Evolutionary conservation across 768 basidiomycete species (phyloP).

Genomic region (Amanita inopinata): DNA sequence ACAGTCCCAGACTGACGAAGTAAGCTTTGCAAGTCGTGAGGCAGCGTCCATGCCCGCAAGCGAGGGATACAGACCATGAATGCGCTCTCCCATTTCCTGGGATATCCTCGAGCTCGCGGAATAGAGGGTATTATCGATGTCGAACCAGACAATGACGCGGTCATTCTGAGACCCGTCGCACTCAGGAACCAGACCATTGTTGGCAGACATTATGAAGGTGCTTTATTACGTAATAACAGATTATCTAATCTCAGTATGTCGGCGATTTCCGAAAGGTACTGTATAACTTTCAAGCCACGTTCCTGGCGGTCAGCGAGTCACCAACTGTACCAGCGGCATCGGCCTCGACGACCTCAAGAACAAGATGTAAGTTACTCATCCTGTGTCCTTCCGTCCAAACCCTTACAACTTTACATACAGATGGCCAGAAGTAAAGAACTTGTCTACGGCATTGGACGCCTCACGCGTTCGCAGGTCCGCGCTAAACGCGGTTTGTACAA

Average conservation of each 20-base stretch:
- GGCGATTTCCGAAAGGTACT: conserved; percentile 31
- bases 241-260: conserved; percentile 22
- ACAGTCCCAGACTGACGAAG: conserved; percentile 61
- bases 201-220: neutral
- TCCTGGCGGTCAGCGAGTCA: conserved; percentile 19
- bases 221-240: conserved; percentile 4
- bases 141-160: conserved; percentile 63
- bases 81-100: conserved; percentile 69
- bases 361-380: conserved; percentile 28
- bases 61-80: conserved; percentile 45
- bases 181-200: too few relatives aligned
- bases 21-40: conserved; percentile 39
- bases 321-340: conserved; percentile 32
- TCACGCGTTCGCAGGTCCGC: conserved; percentile 75
- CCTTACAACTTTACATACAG: conserved; percentile 25
- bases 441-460: conserved; percentile 70
- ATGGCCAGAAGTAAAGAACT: conserved; percentile 87
- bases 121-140: conserved; percentile 86
- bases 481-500: conserved; percentile 80
- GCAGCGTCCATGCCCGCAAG: conserved; percentile 1
- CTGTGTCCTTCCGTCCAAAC: conserved; percentile 9
- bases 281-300: conserved; percentile 38
- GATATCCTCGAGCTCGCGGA: conserved; percentile 67
- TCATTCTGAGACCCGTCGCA: conserved; percentile 29
- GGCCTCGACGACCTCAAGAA: conserved; percentile 43